phyloP scores from a whole-genome alignment of 306 rosid genomes.

The Herpetospermum pedunculosum region DNA sequence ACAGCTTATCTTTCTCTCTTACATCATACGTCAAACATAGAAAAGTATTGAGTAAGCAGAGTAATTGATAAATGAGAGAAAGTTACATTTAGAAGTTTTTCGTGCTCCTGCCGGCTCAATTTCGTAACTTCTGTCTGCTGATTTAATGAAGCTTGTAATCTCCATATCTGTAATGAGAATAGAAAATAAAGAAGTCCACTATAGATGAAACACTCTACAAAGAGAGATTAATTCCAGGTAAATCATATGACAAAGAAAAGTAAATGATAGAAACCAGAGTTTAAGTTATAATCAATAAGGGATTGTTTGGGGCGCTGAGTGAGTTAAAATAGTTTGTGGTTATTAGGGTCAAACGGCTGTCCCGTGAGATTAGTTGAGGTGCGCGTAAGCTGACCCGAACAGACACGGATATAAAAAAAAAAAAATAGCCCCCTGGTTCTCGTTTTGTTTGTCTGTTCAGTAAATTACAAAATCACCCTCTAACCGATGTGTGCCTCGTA shows the following conservation, averaged over 20 bases:
- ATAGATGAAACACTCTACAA: not conserved
- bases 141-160: slow-evolving; percentile 77
- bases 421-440: too few species aligned
- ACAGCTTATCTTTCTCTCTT: not conserved
- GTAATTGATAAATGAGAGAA: not conserved
- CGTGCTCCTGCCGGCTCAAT: slow-evolving; percentile 63
- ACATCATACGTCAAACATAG: not conserved
- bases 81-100: slow-evolving; percentile 67
- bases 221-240: not conserved
- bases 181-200: slow-evolving; percentile 5
- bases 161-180: slow-evolving; percentile 56
- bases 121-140: slow-evolving; percentile 79
- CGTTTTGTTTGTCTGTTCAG: too few species aligned
- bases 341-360: too few species aligned
- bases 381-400: too few species aligned
- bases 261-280: not conserved
- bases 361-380: too few species aligned
- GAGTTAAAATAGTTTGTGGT: too few species aligned
- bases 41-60: not conserved
- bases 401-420: too few species aligned
- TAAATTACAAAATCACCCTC: too few species aligned
- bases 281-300: too few species aligned
- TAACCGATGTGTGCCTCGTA: too few species aligned
- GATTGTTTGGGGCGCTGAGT: too few species aligned
- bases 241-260: not conserved